phyloP scores from a whole-genome alignment of 768 basidiomycete species.

The Pulveroboletus ravenelii region DNA sequence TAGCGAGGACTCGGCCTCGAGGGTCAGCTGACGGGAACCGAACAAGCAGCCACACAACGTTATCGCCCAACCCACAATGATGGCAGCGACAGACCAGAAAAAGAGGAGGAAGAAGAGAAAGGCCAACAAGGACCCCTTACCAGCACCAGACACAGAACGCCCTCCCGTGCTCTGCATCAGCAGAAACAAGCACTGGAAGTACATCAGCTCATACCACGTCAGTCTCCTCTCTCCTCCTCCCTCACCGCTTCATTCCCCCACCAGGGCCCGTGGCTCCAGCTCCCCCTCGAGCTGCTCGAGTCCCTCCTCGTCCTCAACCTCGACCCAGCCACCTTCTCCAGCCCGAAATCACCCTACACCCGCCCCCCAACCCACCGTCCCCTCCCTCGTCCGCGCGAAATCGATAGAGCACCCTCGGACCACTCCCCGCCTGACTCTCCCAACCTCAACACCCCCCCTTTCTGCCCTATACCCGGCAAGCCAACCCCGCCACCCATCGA shows the following conservation, averaged over 20 bases:
- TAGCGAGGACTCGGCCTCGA: too few species aligned
- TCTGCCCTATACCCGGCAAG: conserved; percentile 55
- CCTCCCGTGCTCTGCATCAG: conserved; percentile 78
- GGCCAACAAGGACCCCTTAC: conserved; percentile 47
- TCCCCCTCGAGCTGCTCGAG: conserved; percentile 81
- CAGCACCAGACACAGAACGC: conserved; percentile 35
- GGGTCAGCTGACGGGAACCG: too few species aligned
- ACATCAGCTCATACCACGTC: conserved; percentile 89
- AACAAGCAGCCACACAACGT: too few species aligned
- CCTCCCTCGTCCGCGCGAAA: conserved; percentile 27
- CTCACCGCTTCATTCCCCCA: neutral
- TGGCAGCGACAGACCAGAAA: conserved; percentile 37
- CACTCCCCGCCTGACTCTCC: conserved; percentile 46
- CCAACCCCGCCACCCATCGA: conserved; percentile 84
- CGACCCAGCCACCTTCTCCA: conserved; percentile 60
- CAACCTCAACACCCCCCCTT: conserved; percentile 33
- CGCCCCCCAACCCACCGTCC: conserved; percentile 23
- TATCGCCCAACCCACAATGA: too few species aligned
- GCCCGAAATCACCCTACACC: conserved; percentile 40
- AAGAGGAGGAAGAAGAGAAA: conserved; percentile 68
- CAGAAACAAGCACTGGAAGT: conserved; percentile 92
- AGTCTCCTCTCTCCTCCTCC: conserved; percentile 29
- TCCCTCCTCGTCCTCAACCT: conserved; percentile 74
- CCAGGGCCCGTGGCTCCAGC: conserved; percentile 89
- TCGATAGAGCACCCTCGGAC: conserved; percentile 41